phyloP scores from a whole-genome alignment of 2,329 filamentous ascomycete species.

The Monascus ruber region DNA sequence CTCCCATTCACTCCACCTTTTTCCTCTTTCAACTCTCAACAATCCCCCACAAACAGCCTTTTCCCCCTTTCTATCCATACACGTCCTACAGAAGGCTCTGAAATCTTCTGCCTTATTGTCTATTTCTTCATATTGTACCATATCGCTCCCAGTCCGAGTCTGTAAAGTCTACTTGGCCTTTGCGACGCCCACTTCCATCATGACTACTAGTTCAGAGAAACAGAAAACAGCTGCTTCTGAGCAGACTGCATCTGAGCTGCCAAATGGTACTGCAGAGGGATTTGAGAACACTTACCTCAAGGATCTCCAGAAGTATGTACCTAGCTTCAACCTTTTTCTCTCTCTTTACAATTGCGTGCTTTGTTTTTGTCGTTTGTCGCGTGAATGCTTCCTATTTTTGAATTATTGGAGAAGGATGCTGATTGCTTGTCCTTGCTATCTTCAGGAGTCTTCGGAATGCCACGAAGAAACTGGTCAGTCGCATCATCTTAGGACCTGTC shows the following conservation, averaged over 20 bases:
- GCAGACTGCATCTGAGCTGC: conserved; percentile 53
- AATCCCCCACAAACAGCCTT: no score
- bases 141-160: no score
- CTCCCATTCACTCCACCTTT: no score
- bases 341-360: neutral
- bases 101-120: no score
- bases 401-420: conserved; percentile 2
- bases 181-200: no score
- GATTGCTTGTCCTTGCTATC: conserved; percentile 5
- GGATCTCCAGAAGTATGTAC: conserved; percentile 75
- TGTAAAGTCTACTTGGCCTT: no score
- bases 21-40: no score
- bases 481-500: neutral
- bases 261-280: conserved; percentile 46
- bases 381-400: neutral
- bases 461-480: conserved; percentile 82
- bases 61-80: no score
- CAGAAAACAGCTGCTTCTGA: conserved; percentile 39
- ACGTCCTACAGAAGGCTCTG: no score
- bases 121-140: no score
- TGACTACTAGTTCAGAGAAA: conserved; percentile 38
- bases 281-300: conserved; percentile 70
- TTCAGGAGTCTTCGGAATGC: conserved; percentile 77
- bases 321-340: neutral
- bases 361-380: conserved; percentile 1